Evolutionary conservation across 2,329 filamentous ascomycete genomes (phyloP).

Genomic region (Pyrenochaeta sp.): DNA sequence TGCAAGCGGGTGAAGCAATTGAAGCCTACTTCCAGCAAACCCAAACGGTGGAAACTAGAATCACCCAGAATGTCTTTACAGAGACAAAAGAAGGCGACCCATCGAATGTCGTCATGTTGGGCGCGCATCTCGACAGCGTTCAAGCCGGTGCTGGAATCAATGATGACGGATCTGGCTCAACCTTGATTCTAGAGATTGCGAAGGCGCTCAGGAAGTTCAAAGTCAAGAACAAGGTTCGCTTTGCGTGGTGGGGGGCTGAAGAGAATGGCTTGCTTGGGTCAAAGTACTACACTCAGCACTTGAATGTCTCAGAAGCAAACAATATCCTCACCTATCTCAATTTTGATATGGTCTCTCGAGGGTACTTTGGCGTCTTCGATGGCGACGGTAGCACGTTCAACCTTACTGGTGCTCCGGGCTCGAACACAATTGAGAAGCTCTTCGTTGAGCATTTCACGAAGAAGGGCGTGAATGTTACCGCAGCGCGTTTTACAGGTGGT

Average conservation of each 20-base stretch:
- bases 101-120: constrained; percentile 49
- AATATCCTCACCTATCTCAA: constrained; percentile 54
- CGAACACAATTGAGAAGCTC: constrained; percentile 45
- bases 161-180: constrained; percentile 52
- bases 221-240: constrained; percentile 53
- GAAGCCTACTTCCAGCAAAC: constrained; percentile 56
- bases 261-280: constrained; percentile 52
- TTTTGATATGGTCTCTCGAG: constrained; percentile 55
- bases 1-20: constrained; percentile 52
- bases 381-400: constrained; percentile 48
- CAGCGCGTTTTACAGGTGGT: constrained; percentile 51
- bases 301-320: constrained; percentile 41
- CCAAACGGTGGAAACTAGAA: constrained; percentile 58
- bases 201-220: constrained; percentile 48
- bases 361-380: constrained; percentile 51
- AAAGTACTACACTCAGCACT: constrained; percentile 47
- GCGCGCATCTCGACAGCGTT: constrained; percentile 51
- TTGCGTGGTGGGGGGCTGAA: constrained; percentile 53
- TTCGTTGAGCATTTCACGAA: constrained; percentile 47
- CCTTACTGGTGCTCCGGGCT: constrained; percentile 44
- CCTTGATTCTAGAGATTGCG: constrained; percentile 49
- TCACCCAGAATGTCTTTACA: constrained; percentile 56
- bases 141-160: constrained; percentile 52
- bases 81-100: constrained; percentile 50
- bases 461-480: constrained; percentile 47